Evolutionary conservation across 345 rosid species (phyloP).

Genomic region (Eucalyptus urophylla): DNA sequence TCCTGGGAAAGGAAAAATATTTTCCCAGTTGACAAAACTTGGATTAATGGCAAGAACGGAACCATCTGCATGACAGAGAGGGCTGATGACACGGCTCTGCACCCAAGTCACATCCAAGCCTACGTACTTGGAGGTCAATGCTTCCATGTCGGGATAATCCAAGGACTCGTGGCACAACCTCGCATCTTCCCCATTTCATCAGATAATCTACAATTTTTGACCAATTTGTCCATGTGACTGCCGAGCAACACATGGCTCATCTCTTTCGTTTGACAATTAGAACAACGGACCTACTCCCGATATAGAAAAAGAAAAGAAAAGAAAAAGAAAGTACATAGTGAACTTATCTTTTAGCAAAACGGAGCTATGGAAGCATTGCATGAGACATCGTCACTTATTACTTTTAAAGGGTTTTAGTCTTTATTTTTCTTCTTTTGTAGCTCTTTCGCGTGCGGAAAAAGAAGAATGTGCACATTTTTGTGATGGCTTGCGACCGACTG

Average conservation of each 20-base stretch:
- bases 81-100: background rate
- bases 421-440: background rate
- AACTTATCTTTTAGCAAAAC: background rate
- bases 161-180: background rate
- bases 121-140: background rate
- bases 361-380: background rate
- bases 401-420: background rate
- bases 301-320: background rate
- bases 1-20: background rate
- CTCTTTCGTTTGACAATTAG: background rate
- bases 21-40: background rate
- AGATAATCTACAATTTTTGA: background rate
- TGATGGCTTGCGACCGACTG: background rate
- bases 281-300: background rate
- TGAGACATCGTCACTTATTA: background rate
- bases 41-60: background rate
- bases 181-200: background rate
- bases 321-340: background rate
- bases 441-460: background rate
- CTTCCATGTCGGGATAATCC: background rate
- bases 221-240: background rate
- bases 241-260: background rate
- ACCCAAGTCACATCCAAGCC: background rate
- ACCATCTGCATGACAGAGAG: background rate
- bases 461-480: background rate